Base-by-base conservation (phyloP, 164 flowering plant genomes). In the Hamamelis virginiana region DNA sequence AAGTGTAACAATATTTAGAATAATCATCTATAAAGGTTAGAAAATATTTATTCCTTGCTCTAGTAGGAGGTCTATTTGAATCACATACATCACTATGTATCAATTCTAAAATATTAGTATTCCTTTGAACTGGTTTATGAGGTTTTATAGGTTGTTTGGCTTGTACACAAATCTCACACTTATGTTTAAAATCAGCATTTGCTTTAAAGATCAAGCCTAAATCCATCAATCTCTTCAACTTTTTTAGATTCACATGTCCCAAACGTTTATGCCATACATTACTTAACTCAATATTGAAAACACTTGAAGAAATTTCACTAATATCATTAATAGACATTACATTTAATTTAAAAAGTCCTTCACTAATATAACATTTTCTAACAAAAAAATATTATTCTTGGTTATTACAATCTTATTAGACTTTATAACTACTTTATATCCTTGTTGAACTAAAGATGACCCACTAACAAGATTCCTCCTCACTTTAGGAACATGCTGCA, bases 301-400 rank as follows among this genome's bases (percentile, higher is more conserved):
- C 4, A 44, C 28, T 41, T 41, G 62, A 23, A 26, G n/a, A 1
- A 52, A 16, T 12, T 43, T 41, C 16, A 44, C 38, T 38, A n/a
- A 28, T n/a, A 15, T 50, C 53, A 47, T 47, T 16, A 12, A 47
- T 4, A 4, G 15, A 50, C 5, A 15, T 16, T 15, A 59, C 57
- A 46, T 48, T 47, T 2, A 59, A 19, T 11, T 55, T 62, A 57
- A 71, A 57, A 47, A 62, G 46, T 0, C 65, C 21, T 41, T 64
- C 69, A 68, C 58, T 12, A 1, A 41, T 53, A 63, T 44, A 67
- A n/a, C n/a, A n/a, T n/a, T n/a, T 75, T 14, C 75, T 64, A 15
- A 71, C 62, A n/a, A n/a, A 57, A 67, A 67, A 1, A 45, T 4
- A 14, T 48, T 43, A 62, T 46, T 64, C 33, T 66, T 75, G 0